phyloP scores from a whole-genome alignment of 2,329 filamentous ascomycete species.

The Apiospora saccharicola region DNA sequence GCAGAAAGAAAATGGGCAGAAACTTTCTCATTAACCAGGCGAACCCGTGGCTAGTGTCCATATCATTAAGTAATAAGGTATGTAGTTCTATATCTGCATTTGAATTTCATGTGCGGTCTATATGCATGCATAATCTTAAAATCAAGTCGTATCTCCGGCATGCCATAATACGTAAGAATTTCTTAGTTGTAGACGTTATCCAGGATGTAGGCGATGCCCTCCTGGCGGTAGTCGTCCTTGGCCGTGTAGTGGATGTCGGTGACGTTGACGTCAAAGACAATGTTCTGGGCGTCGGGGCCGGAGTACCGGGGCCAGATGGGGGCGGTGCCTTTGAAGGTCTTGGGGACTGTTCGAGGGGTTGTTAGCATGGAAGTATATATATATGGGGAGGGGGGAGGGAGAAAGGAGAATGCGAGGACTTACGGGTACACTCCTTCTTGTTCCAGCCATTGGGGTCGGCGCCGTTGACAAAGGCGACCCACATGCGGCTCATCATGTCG shows the following conservation, averaged over 20 bases:
- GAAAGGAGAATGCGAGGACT: not conserved
- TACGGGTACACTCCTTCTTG: slow-evolving; percentile 23
- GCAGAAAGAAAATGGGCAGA: no score
- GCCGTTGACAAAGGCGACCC: slow-evolving; percentile 57
- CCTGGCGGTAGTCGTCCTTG: slow-evolving; percentile 52
- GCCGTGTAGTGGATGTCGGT: slow-evolving; percentile 50
- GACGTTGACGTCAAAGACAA: slow-evolving; percentile 58
- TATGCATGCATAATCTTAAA: not conserved
- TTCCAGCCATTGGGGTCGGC: slow-evolving; percentile 50
- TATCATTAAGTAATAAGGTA: not conserved
- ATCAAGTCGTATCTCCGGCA: not conserved
- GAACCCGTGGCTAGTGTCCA: no score
- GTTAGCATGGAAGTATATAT: no score
- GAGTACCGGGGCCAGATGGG: slow-evolving; percentile 55
- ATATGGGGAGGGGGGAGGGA: not conserved
- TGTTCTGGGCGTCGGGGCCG: slow-evolving; percentile 48
- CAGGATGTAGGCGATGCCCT: slow-evolving; percentile 49
- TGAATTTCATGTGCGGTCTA: not conserved
- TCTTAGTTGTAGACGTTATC: slow-evolving; percentile 28
- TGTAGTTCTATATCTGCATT: no score
- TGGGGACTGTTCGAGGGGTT: not conserved
- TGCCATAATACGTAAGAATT: not conserved
- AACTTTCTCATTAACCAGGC: no score
- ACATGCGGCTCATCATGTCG: slow-evolving; percentile 57
- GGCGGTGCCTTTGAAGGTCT: not conserved